Evolutionary conservation across 352 stramenopile species (phyloP).

Genomic region (Aphanomyces astaci): DNA sequence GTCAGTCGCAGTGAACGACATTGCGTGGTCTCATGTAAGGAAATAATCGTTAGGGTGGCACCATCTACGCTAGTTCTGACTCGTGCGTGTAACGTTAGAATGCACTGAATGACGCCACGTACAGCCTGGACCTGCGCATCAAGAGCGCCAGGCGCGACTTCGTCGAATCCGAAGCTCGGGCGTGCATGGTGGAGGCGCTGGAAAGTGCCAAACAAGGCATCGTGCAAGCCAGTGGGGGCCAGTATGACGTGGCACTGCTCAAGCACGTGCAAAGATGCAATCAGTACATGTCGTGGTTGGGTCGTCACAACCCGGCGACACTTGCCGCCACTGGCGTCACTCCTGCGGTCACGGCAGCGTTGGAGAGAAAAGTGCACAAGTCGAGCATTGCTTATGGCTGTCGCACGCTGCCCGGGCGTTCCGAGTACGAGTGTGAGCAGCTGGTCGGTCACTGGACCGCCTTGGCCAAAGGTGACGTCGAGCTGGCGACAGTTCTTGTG

Average conservation of each 20-base stretch:
- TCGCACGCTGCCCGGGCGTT: background rate
- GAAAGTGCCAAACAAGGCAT: background rate
- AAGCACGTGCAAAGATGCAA: constrained; percentile 1
- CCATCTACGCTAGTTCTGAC: no score
- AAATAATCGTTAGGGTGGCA: no score
- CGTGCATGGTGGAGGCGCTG: background rate
- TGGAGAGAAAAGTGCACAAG: constrained; percentile 1
- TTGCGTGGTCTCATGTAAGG: constrained; percentile 16
- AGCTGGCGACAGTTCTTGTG: background rate
- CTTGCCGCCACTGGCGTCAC: background rate
- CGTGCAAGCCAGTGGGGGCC: background rate
- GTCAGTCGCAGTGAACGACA: background rate
- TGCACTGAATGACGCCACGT: background rate
- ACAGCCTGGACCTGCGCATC: background rate
- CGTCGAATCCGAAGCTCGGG: background rate
- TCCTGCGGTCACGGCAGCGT: background rate
- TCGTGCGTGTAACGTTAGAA: background rate
- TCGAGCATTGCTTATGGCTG: background rate
- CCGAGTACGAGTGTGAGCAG: background rate
- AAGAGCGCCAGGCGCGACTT: background rate
- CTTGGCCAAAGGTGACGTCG: background rate
- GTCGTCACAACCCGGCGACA: background rate
- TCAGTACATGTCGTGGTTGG: background rate
- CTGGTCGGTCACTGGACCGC: background rate
- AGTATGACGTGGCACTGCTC: background rate